A percentile compares a stretch with the other conserved stretches of the same genome.
Evolutionary conservation across 495 filamentous ascomycete species (phyloP).

Genomic region (Lepidopterella palustris): DNA sequence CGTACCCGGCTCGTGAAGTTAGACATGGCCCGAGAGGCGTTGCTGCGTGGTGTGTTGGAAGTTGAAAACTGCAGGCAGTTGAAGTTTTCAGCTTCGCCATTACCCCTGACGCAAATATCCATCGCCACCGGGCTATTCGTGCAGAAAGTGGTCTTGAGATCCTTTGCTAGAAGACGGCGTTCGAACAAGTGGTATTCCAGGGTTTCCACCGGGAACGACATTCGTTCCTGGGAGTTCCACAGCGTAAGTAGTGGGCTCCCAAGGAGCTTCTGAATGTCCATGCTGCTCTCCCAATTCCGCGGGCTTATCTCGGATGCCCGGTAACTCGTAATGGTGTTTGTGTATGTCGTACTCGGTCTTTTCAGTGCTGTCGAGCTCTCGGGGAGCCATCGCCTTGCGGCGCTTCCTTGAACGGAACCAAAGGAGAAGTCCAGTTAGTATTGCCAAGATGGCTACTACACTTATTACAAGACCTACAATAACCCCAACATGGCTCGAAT

Average conservation of each 20-base stretch:
- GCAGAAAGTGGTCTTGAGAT: neutral
- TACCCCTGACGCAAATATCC: neutral
- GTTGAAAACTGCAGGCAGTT: too few species aligned
- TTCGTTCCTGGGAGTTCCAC: neutral
- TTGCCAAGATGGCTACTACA: conserved; percentile 34
- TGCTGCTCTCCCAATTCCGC: neutral
- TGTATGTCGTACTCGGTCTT: neutral
- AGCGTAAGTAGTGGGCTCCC: neutral
- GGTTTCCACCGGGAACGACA: neutral
- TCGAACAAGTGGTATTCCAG: neutral
- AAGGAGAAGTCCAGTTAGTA: conserved; percentile 38
- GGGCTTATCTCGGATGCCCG: neutral
- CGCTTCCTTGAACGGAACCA: conserved; percentile 38
- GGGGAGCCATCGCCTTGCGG: neutral
- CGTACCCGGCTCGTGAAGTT: neutral
- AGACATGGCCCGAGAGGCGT: too few species aligned
- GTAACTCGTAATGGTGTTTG: neutral
- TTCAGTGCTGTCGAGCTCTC: neutral
- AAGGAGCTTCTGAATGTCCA: neutral
- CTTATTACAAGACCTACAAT: conserved; percentile 48
- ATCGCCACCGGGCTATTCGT: neutral
- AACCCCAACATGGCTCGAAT: conserved; percentile 28
- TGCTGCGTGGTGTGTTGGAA: too few species aligned
- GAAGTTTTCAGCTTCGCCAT: neutral
- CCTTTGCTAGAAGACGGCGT: neutral